Evolutionary conservation across 1,284 basidiomycete genomes (phyloP), one percentile per base, ranked within the genome.

Genomic region (Marasmius fiardii): DNA sequence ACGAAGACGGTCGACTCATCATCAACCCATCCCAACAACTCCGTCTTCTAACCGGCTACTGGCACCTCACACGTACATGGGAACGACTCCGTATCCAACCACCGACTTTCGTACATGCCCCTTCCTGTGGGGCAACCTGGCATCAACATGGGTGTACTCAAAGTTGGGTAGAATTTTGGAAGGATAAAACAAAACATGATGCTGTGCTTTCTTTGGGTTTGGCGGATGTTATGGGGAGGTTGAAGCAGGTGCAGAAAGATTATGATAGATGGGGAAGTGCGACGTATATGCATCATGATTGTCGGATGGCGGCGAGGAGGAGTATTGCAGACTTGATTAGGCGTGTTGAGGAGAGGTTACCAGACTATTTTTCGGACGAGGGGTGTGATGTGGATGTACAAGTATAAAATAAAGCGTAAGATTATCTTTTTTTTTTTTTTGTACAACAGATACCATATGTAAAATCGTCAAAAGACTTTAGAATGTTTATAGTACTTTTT

Each of bases 231-330:
- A 66, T 83, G 16, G 86, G 86, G 28, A 74, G 82, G 56, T 64
- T 89, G 61, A 79, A 71, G 63, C 73, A 79, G 52, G 74, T 89
- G 23, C 70, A 79, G 62, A 82, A 75, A 62, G 85, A 88, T 57
- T 84, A 83, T 58, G 86, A 86, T 55, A 72, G 79, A 51, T 84
- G 82, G 80, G 85, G 85, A 2, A 80, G 77, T 57, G 83, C 82
- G 58, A 82, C 82, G 18, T 86, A 87, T 64, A 88, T 88, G 86
- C 85, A 88, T 61, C 81, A 80, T 55, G 86, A 88, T 54, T 88
- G 86, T 69, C 76, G 82, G 62, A 67, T 73, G 62, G 67, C 71
- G 21, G 85, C 85, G 26, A 77, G 78, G 65, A 76, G 76, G 61
- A 74, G 75, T 52, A 80, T 88, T 43, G 67, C 69, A 41, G 82